These are phyloP conservation scores for Backusella parvicylindrica DNA, from an alignment of 192 early-diverging fungal genomes.

Conservation along the genomic window DNA sequence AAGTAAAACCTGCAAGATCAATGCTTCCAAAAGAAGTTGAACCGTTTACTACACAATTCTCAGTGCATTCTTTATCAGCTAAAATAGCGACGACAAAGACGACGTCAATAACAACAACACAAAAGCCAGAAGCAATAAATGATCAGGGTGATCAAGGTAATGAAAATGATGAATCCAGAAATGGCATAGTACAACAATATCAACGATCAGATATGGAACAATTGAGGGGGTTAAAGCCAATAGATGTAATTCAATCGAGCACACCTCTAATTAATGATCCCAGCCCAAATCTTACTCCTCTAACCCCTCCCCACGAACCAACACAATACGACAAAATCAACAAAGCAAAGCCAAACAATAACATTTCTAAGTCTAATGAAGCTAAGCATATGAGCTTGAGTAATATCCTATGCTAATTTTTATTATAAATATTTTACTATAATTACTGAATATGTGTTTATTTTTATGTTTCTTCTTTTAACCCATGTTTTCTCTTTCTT, in stretches of 20 bases:
- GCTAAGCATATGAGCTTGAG: conserved; percentile 7
- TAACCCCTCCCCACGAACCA: background rate
- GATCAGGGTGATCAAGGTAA: background rate
- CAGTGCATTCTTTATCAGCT: background rate
- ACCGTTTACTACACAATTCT: conserved; percentile 29
- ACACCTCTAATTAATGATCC: background rate
- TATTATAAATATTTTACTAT: background rate
- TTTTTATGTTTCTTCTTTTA: background rate
- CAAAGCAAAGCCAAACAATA: background rate
- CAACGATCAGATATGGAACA: background rate
- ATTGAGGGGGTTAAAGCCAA: conserved; percentile 11
- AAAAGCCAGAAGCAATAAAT: background rate
- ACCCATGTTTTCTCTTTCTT: background rate
- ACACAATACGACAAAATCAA: background rate
- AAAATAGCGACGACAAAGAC: background rate
- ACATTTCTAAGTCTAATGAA: background rate
- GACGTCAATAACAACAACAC: background rate
- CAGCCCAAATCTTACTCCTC: background rate
- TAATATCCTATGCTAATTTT: background rate
- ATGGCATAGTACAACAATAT: background rate
- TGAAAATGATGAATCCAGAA: background rate
- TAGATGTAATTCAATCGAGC: conserved; percentile 3
- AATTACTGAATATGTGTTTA: background rate
- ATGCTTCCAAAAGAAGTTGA: conserved; percentile 31
- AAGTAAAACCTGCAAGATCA: conserved; percentile 23